phyloP scores from a whole-genome alignment of 768 basidiomycete species.

The Tylopilus sp. region DNA sequence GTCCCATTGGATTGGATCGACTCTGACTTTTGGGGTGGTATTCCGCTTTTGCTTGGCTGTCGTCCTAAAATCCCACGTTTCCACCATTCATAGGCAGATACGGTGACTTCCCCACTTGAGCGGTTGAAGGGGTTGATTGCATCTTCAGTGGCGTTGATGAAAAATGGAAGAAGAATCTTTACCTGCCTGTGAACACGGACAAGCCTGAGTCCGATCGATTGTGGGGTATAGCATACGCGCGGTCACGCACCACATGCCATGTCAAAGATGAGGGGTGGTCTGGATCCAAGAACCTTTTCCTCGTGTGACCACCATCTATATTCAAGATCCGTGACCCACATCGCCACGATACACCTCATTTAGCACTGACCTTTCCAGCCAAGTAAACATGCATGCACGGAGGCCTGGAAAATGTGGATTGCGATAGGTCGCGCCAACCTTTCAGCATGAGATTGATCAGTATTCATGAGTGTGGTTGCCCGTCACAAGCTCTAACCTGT shows the following conservation, averaged over 20 bases:
- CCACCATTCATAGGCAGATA: conserved; percentile 62
- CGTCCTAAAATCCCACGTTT: conserved; percentile 30
- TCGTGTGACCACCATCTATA: conserved; percentile 27
- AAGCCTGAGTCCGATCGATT: background rate
- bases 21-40: background rate
- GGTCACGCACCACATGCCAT: conserved; percentile 29
- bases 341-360: background rate
- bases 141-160: conserved; percentile 23
- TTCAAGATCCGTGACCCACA: conserved; percentile 12
- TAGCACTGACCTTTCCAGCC: conserved; percentile 45
- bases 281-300: conserved; percentile 4
- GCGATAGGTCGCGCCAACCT: conserved; percentile 65
- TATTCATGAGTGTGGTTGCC: background rate
- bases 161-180: background rate
- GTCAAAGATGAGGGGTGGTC: conserved; percentile 25
- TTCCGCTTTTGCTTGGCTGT: conserved; percentile 14
- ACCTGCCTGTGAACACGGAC: conserved; percentile 26
- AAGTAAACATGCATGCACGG: conserved; percentile 48
- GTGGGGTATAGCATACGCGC: background rate
- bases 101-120: conserved; percentile 60
- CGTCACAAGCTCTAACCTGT: conserved; percentile 17
- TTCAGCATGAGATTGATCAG: background rate
- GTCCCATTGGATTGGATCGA: background rate
- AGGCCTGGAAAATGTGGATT: conserved; percentile 73
- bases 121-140: background rate